Evolutionary conservation across 2,329 filamentous ascomycete species (phyloP).

Genomic region (Alternaria sp.): DNA sequence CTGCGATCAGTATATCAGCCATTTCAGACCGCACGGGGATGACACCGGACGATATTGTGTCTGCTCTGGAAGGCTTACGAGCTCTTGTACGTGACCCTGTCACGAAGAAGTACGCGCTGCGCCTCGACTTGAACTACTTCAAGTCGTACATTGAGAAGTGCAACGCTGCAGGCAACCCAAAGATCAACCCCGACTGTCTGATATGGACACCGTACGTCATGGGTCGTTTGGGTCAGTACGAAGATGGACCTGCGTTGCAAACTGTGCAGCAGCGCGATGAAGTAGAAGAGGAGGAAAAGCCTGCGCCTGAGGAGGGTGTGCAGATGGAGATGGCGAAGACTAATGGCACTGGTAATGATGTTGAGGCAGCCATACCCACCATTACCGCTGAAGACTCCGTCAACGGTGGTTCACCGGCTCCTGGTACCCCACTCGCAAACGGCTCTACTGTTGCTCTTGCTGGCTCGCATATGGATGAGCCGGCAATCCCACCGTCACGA

Average conservation of each 20-base stretch:
- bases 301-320: conserved; percentile 55
- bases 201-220: conserved; percentile 98
- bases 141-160: conserved; percentile 88
- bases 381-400: conserved; percentile 40
- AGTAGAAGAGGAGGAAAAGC: conserved; percentile 58
- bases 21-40: conserved; percentile 93
- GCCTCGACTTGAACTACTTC: conserved; percentile 86
- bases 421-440: conserved; percentile 45
- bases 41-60: conserved; percentile 95
- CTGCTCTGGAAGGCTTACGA: conserved; percentile 87
- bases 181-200: conserved; percentile 79
- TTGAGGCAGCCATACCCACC: conserved; percentile 28
- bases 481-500: conserved; percentile 71
- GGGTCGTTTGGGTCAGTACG: conserved; percentile 85
- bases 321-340: conserved; percentile 47
- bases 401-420: conserved; percentile 43
- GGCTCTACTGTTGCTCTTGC: conserved; percentile 40
- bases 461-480: conserved; percentile 41
- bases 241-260: conserved; percentile 81
- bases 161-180: conserved; percentile 87
- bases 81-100: conserved; percentile 89
- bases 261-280: conserved; percentile 89
- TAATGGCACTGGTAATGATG: conserved; percentile 32
- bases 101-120: conserved; percentile 87
- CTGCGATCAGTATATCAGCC: conserved; percentile 64